These are phyloP conservation scores for Cinnamomum micranthum DNA, from an alignment of 164 flowering plant genomes.

Conservation along the genomic window DNA sequence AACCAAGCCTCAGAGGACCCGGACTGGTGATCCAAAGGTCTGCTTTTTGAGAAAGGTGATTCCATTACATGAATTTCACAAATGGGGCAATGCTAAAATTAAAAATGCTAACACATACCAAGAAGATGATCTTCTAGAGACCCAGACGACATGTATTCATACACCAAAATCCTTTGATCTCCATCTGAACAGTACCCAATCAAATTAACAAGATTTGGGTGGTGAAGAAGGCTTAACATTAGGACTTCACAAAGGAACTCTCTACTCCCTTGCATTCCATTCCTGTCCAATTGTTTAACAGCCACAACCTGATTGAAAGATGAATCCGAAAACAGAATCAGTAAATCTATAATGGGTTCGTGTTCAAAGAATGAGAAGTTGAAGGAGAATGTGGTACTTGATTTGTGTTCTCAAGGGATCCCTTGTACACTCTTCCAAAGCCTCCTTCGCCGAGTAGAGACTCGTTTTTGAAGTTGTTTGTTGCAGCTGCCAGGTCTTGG, in stretches of 20 bases:
- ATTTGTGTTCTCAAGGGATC: constrained; percentile 33
- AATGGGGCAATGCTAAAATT: not conserved
- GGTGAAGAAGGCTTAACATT: constrained; percentile 70
- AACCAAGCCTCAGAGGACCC: no score
- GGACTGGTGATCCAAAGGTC: no score
- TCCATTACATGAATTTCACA: no score
- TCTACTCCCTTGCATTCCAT: constrained; percentile 75
- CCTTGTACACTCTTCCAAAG: constrained; percentile 84
- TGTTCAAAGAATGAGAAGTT: not conserved
- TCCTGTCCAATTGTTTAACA: constrained; percentile 75
- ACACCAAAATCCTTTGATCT: constrained; percentile 69
- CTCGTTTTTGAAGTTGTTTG: constrained; percentile 49
- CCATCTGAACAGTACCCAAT: constrained; percentile 85
- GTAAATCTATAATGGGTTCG: not conserved
- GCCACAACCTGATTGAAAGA: constrained; percentile 53
- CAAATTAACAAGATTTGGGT: constrained; percentile 62
- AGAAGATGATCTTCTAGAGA: constrained; percentile 85
- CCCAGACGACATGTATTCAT: constrained; percentile 73
- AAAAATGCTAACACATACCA: constrained; percentile 34
- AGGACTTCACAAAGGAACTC: constrained; percentile 83
- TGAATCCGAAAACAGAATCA: not conserved
- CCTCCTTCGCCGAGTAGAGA: constrained; percentile 78
- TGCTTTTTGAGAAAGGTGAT: no score
- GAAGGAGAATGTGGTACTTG: constrained; percentile 32
- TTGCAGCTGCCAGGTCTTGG: constrained; percentile 53